These are phyloP conservation scores for Trichoderma aggressivum DNA, from an alignment of 2,329 filamentous ascomycete species.

Conservation along the genomic window DNA sequence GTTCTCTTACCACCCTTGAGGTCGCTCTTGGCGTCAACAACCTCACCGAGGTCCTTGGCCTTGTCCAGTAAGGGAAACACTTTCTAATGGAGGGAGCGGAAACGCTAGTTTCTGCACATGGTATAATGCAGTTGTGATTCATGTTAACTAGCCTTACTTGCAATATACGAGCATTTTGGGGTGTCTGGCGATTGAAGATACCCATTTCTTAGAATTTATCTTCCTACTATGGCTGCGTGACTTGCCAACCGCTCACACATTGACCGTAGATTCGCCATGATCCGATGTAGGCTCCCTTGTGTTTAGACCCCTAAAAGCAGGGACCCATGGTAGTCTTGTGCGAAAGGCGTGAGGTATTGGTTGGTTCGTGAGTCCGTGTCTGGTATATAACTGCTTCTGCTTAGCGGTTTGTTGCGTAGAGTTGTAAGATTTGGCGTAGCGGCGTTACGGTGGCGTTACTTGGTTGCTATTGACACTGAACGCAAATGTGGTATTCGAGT, in stretches of 20 bases:
- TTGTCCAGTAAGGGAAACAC: neutral
- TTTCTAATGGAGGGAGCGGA: neutral
- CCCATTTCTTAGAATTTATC: neutral
- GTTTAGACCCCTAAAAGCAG: neutral
- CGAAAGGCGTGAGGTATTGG: neutral
- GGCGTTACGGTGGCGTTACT: neutral
- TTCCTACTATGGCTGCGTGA: neutral
- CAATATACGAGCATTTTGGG: constrained; percentile 12
- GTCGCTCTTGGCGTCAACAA: constrained; percentile 22
- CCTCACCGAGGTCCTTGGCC: constrained; percentile 20
- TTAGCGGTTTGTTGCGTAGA: neutral
- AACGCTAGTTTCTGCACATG: neutral
- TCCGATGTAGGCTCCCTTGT: neutral
- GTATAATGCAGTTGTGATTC: constrained; percentile 5
- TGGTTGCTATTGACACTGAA: neutral
- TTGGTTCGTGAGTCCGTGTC: neutral
- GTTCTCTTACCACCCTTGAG: constrained; percentile 22
- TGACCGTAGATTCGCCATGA: neutral
- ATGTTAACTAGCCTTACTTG: constrained; percentile 12
- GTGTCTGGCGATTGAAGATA: constrained; percentile 11
- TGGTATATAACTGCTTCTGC: neutral
- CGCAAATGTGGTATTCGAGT: neutral
- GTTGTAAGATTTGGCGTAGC: neutral
- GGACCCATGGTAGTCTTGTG: neutral
- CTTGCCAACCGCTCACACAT: neutral